These are phyloP conservation scores for Aspergillus sp. DNA, from an alignment of 2,329 filamentous ascomycete genomes.

Conservation along the genomic window DNA sequence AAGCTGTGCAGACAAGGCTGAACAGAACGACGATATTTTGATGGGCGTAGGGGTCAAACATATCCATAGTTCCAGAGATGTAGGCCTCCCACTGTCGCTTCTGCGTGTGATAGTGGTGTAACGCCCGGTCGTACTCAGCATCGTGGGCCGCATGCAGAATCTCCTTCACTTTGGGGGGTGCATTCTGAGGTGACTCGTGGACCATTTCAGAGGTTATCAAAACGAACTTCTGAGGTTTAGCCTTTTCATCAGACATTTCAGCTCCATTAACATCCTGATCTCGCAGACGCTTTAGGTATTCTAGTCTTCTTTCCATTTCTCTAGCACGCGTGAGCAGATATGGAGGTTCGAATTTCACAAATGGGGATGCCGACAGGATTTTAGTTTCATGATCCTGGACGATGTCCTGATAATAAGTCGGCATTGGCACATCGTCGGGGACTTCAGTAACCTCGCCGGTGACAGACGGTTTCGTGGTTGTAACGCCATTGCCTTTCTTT, in stretches of 20 bases:
- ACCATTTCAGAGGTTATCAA: slow-evolving; percentile 96
- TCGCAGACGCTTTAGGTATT: slow-evolving; percentile 76
- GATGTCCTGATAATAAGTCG: slow-evolving; percentile 92
- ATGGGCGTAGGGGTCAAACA: slow-evolving; percentile 93
- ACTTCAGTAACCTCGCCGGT: slow-evolving; percentile 47
- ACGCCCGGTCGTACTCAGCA: slow-evolving; percentile 91
- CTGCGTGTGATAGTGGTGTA: slow-evolving; percentile 91
- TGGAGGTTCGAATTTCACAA: slow-evolving; percentile 91
- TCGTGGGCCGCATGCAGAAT: slow-evolving; percentile 93
- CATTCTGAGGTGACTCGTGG: slow-evolving; percentile 73
- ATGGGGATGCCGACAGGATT: slow-evolving; percentile 90
- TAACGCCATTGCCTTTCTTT: slow-evolving; percentile 12
- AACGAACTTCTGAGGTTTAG: slow-evolving; percentile 71
- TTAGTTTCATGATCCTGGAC: slow-evolving; percentile 91
- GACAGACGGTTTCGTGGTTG: slow-evolving; percentile 14
- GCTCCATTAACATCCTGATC: slow-evolving; percentile 58
- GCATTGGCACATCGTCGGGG: slow-evolving; percentile 76
- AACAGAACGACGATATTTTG: slow-evolving; percentile 95
- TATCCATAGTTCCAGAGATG: slow-evolving; percentile 78
- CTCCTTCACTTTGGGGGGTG: slow-evolving; percentile 84
- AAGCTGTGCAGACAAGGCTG: slow-evolving; percentile 89
- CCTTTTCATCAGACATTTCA: slow-evolving; percentile 57
- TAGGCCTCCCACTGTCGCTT: slow-evolving; percentile 96
- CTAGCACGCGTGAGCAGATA: slow-evolving; percentile 89
- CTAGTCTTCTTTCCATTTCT: slow-evolving; percentile 81